These are phyloP conservation scores for Cucumis sativus DNA, from an alignment of 306 rosid species.

Conservation along the genomic window Cucumber_9930_V3 NC_026659.2:1719501-1720000, in stretches of 20 bases:
- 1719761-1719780: constrained; percentile 46
- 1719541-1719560: constrained; percentile 45
- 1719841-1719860: constrained; percentile 66
- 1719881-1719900: background rate
- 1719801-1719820: constrained; percentile 47
- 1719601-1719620: constrained; percentile 59
- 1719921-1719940: background rate
- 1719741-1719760: background rate
- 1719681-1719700: constrained; percentile 19
- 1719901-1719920: background rate
- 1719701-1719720: background rate
- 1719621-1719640: constrained; percentile 64
- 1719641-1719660: constrained; percentile 39
- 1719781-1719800: constrained; percentile 48
- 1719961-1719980: constrained; percentile 66
- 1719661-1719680: constrained; percentile 63
- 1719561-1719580: constrained; percentile 48
- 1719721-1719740: background rate
- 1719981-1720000: constrained; percentile 85
- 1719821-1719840: constrained; percentile 51
- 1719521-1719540: constrained; percentile 43
- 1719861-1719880: background rate
- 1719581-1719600: constrained; percentile 63
- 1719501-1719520: constrained; percentile 48
- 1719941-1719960: constrained; percentile 11